phyloP scores from a whole-genome alignment of 306 rosid genomes.

The Citrullus mucosospermus region DNA sequence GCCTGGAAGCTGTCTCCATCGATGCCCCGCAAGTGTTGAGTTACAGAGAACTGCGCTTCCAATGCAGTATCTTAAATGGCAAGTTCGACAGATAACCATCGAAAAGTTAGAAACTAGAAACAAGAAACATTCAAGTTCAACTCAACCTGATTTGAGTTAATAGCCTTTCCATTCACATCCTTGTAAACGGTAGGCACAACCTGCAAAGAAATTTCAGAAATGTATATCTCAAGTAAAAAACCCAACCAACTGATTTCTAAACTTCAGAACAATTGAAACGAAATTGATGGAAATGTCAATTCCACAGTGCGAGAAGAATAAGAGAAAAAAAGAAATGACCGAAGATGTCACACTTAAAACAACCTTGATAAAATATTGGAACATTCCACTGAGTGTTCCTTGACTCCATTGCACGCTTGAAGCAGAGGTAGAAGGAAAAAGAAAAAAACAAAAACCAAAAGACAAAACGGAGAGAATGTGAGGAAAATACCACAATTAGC shows the following conservation, averaged over 20 bases:
- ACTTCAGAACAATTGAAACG: background rate
- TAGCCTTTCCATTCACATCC: constrained; percentile 61
- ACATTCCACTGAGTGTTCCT: constrained; percentile 69
- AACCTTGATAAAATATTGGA: constrained; percentile 95
- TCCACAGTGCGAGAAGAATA: background rate
- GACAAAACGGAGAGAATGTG: constrained; percentile 4
- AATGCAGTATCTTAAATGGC: background rate
- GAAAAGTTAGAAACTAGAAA: background rate
- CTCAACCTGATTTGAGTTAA: constrained; percentile 85
- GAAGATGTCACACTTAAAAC: constrained; percentile 9
- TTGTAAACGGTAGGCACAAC: constrained; percentile 93
- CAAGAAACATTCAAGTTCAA: background rate
- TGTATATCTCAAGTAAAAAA: background rate
- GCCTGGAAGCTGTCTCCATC: constrained; percentile 63
- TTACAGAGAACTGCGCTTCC: constrained; percentile 78
- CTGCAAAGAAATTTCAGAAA: constrained; percentile 21
- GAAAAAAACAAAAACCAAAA: background rate
- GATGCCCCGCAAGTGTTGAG: constrained; percentile 70
- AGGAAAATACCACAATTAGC: background rate
- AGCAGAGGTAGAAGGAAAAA: constrained; percentile 9
- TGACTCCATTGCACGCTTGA: constrained; percentile 74
- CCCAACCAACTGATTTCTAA: background rate
- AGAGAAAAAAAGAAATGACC: background rate
- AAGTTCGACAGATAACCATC: background rate
- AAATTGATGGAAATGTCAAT: background rate